A percentile compares a stretch with the other conserved stretches of the same genome.
Conservation (phyloP, 1,284 basidiomycete species). For the Apiotrichum sp. region DNA sequence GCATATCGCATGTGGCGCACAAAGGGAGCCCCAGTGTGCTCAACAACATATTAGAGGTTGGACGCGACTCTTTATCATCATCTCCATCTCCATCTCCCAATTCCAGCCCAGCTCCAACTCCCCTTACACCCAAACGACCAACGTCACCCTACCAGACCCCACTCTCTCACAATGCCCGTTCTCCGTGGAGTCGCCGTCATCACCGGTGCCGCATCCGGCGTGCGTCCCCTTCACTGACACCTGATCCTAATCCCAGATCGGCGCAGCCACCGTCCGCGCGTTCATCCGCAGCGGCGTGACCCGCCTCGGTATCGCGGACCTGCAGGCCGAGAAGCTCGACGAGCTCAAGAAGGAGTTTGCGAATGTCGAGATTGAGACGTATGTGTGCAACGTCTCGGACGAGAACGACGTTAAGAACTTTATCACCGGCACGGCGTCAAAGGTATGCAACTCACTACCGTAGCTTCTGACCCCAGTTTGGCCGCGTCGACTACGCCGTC, state of each 20-base stretch:
- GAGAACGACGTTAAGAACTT: slow-evolving; percentile 6
- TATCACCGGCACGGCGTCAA: neutral
- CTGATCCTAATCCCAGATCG: slow-evolving; percentile 5
- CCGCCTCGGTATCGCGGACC: slow-evolving; percentile 7
- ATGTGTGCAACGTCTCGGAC: slow-evolving; percentile 11
- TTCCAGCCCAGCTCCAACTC: too few species aligned
- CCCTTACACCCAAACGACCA: too few species aligned
- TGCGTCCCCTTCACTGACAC: neutral
- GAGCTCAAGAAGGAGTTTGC: neutral
- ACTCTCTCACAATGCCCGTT: neutral
- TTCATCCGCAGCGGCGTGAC: slow-evolving; percentile 7
- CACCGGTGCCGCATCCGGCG: slow-evolving; percentile 21
- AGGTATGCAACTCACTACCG: neutral
- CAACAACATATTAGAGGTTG: too few species aligned
- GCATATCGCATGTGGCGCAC: too few species aligned
- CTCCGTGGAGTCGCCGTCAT: slow-evolving; percentile 19
- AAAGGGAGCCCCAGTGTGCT: too few species aligned
- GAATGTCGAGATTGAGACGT: neutral
- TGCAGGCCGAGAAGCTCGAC: slow-evolving; percentile 1
- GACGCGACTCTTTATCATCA: too few species aligned
- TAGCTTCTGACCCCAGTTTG: slow-evolving; percentile 10
- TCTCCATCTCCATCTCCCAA: too few species aligned
- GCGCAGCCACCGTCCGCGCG: slow-evolving; percentile 8
- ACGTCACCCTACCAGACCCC: too few species aligned
- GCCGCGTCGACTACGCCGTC: slow-evolving; percentile 32